These are phyloP conservation scores for Haplosporangium sp. DNA, from an alignment of 371 early-diverging fungal species.

Conservation along the genomic window DNA sequence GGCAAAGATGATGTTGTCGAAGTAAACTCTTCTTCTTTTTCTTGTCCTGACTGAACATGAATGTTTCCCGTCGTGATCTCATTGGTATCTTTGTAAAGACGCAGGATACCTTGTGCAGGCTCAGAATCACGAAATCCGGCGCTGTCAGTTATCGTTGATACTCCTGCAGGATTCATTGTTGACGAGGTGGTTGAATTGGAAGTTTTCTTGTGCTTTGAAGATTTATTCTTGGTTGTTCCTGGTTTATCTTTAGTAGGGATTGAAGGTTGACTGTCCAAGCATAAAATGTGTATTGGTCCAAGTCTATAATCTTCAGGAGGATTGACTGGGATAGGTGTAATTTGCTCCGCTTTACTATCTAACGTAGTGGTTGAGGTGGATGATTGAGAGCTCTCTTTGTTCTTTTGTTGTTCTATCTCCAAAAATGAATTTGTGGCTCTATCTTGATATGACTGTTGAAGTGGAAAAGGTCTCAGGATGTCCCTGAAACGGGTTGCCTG, in stretches of 20 bases:
- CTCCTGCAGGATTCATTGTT: background rate
- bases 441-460: background rate
- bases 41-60: conserved; percentile 7
- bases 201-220: conserved; percentile 11
- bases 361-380: background rate
- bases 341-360: background rate
- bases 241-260: conserved; percentile 13
- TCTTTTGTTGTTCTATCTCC: background rate
- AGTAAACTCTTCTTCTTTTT: background rate
- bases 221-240: background rate
- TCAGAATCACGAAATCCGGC: conserved; percentile 27
- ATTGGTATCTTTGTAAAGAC: conserved; percentile 71
- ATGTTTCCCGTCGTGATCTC: conserved; percentile 57
- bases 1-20: conserved; percentile 1
- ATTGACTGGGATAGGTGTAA: background rate
- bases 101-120: conserved; percentile 74
- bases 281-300: conserved; percentile 13
- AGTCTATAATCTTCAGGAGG: conserved; percentile 22
- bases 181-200: conserved; percentile 3
- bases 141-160: background rate
- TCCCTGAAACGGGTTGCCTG: background rate
- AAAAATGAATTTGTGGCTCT: background rate
- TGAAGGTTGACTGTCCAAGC: conserved; percentile 12
- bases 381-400: background rate
- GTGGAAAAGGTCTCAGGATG: background rate